These are phyloP conservation scores for Pseudoturritis turrita DNA, from an alignment of 345 rosid species.

Conservation along the genomic window DNA sequence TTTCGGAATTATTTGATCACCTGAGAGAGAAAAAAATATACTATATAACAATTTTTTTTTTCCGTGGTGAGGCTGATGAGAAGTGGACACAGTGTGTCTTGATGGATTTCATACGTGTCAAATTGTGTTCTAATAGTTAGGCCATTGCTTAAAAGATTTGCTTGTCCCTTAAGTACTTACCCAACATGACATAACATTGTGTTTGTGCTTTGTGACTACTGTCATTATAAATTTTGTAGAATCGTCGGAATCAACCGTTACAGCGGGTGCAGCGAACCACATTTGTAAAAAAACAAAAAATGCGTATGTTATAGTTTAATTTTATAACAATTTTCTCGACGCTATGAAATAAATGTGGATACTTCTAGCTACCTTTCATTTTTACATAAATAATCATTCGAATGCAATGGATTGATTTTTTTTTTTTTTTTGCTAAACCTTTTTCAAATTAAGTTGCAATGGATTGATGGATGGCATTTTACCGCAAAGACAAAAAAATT, in stretches of 20 bases:
- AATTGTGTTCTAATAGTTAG: conserved; percentile 17
- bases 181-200: conserved; percentile 3
- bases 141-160: conserved; percentile 5
- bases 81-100: not conserved
- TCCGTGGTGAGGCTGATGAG: not conserved
- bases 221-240: not conserved
- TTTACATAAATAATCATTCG: too few relatives aligned
- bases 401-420: too few relatives aligned
- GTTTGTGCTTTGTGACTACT: conserved; percentile 6
- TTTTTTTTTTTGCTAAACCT: too few relatives aligned
- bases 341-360: not conserved
- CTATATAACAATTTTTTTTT: not conserved
- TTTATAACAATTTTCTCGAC: not conserved
- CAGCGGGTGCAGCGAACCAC: conserved; percentile 3
- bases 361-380: too few relatives aligned
- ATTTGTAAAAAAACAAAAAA: too few relatives aligned
- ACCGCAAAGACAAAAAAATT: too few relatives aligned
- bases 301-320: not conserved
- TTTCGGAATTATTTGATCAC: conserved; percentile 14
- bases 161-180: conserved; percentile 8
- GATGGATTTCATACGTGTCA: conserved; percentile 3
- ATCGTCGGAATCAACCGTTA: conserved; percentile 1
- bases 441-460: too few relatives aligned
- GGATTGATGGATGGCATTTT: too few relatives aligned
- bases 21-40: not conserved